Base-by-base conservation (phyloP, 768 basidiomycete genomes). In the Pisolithus albus region DNA sequence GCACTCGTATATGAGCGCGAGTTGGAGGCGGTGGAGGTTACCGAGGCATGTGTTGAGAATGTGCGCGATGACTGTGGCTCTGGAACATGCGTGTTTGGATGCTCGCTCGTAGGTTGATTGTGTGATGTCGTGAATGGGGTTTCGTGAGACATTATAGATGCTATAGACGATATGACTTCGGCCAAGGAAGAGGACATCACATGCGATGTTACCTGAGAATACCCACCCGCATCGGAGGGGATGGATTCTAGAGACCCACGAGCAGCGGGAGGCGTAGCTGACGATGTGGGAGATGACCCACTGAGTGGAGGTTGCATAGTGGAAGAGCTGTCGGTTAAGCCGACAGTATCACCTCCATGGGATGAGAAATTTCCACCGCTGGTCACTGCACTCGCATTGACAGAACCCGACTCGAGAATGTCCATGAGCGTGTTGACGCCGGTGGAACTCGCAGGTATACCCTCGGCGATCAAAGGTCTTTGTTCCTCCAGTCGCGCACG, bases 401-500 rank as follows among this genome's bases (percentile, higher is more conserved):
- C 26, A 19, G 55, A 55, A 7, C 46, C 18, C 6, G 37, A 11
- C 13, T 16, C 47, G 3, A 21, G 37, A 6, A 50, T 57, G 6
- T 45, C 41, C 37, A 40, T 7, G 32, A 58, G 56, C 10, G 47
- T 49, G 24, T 55, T 52, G 11, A 43, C 36, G 34, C 18, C 28
- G 15, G n/a, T 28, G 43, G 55, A n/a, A 46, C 37, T 34, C 8
- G 47, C n/a, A 34, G 15, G 28, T 5, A 46, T 18, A 15, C 52
- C 45, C 13, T 75, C 73, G 10, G 60, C 62, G 5, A 64, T 54
- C 7, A 51, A 50, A 0, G 54, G 46, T 21, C 37, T 51, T 30
- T 47, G 63, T n/a, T 72, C 72, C 18, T 70, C 73, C 32, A 65
- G 62, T 50, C 77, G 77, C 1, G 73, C 73, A 37, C 66, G 73